These are phyloP conservation scores for Artemisia annua DNA, from an alignment of 129 eudicot species.

Conservation along the genomic window DNA sequence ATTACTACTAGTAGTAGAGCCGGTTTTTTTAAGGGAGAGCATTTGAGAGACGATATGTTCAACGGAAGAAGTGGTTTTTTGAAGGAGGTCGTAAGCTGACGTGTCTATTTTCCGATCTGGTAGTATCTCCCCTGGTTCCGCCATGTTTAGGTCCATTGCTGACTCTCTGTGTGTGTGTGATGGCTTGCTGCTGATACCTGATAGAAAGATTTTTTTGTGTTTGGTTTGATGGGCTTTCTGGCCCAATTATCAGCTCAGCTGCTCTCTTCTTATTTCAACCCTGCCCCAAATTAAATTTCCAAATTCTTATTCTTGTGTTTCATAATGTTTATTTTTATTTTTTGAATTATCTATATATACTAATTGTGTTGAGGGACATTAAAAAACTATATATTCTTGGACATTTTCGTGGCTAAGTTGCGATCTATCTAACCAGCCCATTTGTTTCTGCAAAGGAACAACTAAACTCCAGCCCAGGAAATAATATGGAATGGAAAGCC, in stretches of 20 bases:
- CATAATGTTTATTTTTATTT: no score
- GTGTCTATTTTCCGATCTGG: constrained; percentile 77
- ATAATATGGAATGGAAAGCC: no score
- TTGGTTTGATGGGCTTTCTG: not conserved
- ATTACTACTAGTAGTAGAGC: not conserved
- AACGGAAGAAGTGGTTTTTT: constrained; percentile 46
- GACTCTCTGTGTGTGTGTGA: not conserved
- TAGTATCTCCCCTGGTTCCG: constrained; percentile 74
- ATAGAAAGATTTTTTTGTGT: not conserved
- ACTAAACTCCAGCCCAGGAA: no score
- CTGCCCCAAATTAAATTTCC: no score
- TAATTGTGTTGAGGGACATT: no score
- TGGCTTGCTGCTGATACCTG: not conserved
- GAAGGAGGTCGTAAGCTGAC: constrained; percentile 71
- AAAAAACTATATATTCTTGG: no score
- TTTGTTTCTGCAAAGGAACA: no score
- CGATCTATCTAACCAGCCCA: no score
- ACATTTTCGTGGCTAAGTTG: no score
- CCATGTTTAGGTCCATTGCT: constrained; percentile 67
- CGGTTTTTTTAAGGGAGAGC: constrained; percentile 59
- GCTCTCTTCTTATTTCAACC: no score
- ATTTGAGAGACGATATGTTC: constrained; percentile 70
- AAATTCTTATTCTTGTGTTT: no score
- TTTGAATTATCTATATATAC: no score
- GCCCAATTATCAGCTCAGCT: not conserved